phyloP scores from a whole-genome alignment of 805 yeast species.

The Suhomyces faveliae region DNA sequence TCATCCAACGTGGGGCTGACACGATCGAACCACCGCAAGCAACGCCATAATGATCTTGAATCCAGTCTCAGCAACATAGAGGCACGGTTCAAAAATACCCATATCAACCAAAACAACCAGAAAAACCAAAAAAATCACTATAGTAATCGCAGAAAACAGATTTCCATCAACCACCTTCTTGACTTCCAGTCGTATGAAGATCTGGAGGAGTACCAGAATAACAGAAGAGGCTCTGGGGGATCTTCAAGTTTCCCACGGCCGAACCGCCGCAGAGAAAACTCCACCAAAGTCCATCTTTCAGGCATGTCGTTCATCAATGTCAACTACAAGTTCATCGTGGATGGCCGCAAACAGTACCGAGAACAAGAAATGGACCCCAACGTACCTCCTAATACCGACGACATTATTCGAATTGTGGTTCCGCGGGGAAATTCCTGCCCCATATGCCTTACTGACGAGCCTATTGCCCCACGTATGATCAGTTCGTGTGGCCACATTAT shows the following conservation, averaged over 20 bases:
- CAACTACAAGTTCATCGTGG: constrained; percentile 80
- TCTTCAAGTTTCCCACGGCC: neutral
- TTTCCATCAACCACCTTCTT: constrained; percentile 63
- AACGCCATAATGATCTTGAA: neutral
- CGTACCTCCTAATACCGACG: constrained; percentile 57
- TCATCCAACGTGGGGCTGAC: constrained; percentile 1
- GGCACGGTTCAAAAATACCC: neutral
- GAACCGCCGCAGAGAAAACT: neutral
- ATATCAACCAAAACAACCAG: constrained; percentile 10
- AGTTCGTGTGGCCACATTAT: constrained; percentile 87
- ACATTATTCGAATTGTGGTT: constrained; percentile 69
- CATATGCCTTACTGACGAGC: constrained; percentile 79
- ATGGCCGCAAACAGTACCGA: constrained; percentile 52
- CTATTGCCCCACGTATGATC: constrained; percentile 92
- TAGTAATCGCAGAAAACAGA: constrained; percentile 35
- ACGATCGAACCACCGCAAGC: neutral
- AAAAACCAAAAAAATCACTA: no score
- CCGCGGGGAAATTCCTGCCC: constrained; percentile 84
- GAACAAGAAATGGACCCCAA: constrained; percentile 73
- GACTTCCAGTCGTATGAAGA: constrained; percentile 50
- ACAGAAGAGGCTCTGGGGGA: constrained; percentile 11
- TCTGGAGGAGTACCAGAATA: constrained; percentile 33
- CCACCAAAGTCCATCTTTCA: constrained; percentile 44
- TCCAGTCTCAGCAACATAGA: neutral
- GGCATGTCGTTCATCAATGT: constrained; percentile 79